Base-by-base conservation (phyloP, 148 eudicot species). In the Simmondsia chinensis region DNA sequence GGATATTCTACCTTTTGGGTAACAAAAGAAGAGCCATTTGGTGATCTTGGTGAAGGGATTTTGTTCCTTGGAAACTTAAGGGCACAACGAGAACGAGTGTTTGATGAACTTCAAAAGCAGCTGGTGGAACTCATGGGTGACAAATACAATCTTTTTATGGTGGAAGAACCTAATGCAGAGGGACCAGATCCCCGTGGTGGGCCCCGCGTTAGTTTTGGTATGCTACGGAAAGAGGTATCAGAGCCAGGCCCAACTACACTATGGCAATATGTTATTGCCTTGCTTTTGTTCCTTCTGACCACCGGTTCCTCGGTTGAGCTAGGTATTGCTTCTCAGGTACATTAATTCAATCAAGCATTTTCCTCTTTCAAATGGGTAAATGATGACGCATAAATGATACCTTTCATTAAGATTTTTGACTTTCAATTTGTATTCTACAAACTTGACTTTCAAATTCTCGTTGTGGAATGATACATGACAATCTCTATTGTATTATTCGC, bases 1-100 rank as follows among this genome's bases (percentile, higher is more conserved):
- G 99, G 99, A 44, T 93, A 93, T 58, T 86, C 99, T 23, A 82
- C 96, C 36, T 93, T 93, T 31, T 93, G 99, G 99, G 94, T 93
- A 32, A 93, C 99, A 38, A 79, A 66, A 58, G 99, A 93, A 65
- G 99, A 93, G 70, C 79, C 96, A 31, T 93, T 86, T 77, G 99
- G 99, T 38, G 96, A 93, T 66, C 47, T 93, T 36, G 99, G 89
- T 22, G 99, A 93, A 66, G 99, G 99, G 44, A 65, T 82, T 66
- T 79, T 93, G 42, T 93, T 93, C 59, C 94, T 93, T 33, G 99
- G 99, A 41, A 93, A 93, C 74, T 56, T 93, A 38, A 80, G 99
- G 46, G 99, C 96, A 43, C 74, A 72, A 37, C 77, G 89, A 37
- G 96, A 86, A 54, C 79, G 68, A 11, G 89, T 93, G 33, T 93